A percentile compares a stretch with the other conserved stretches of the same genome.
Conservation (phyloP, 1,284 basidiomycete genomes). For the Neotropicomus parvogracilis region DNA sequence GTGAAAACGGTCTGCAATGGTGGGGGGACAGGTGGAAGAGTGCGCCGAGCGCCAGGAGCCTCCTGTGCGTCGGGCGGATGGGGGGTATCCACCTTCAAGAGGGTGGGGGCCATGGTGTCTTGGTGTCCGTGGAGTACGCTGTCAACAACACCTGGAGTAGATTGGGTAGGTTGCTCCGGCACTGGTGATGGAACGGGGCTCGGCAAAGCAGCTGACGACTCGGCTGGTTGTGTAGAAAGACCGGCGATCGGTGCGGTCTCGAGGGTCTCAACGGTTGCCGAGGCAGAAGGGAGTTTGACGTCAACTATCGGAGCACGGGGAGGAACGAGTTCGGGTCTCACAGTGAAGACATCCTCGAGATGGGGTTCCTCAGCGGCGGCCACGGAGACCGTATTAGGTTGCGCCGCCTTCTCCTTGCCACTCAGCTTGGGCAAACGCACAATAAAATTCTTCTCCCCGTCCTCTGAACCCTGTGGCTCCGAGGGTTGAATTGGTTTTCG, state of each 20-base stretch:
- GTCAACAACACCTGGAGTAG: conserved; percentile 12
- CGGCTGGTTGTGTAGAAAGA: conserved; percentile 12
- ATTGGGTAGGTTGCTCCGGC: conserved; percentile 12
- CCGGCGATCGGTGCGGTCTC: conserved; percentile 3
- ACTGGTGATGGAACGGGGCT: conserved; percentile 7
- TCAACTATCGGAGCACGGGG: conserved; percentile 32
- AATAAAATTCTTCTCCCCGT: conserved; percentile 45
- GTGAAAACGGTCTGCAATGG: conserved; percentile 60
- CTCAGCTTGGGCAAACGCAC: conserved; percentile 51
- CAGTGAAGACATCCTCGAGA: conserved; percentile 55
- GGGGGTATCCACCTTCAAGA: conserved; percentile 32
- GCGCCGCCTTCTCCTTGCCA: conserved; percentile 32
- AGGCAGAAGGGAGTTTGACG: conserved; percentile 24
- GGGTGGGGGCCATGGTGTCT: conserved; percentile 23
- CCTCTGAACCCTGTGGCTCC: conserved; percentile 33
- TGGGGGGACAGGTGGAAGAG: conserved; percentile 42
- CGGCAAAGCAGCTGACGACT: conserved; percentile 8
- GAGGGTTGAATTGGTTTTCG: conserved; percentile 16
- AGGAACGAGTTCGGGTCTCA: conserved; percentile 43
- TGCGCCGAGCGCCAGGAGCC: conserved; percentile 17
- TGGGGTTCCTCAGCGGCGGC: conserved; percentile 39
- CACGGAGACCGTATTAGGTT: conserved; percentile 27
- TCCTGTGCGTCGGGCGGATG: conserved; percentile 23
- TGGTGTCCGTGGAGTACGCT: conserved; percentile 28
- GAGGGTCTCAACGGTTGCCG: not conserved